These are phyloP conservation scores for Dipteronia dyeriana DNA, from an alignment of 345 rosid species.

Conservation along the genomic window DNA sequence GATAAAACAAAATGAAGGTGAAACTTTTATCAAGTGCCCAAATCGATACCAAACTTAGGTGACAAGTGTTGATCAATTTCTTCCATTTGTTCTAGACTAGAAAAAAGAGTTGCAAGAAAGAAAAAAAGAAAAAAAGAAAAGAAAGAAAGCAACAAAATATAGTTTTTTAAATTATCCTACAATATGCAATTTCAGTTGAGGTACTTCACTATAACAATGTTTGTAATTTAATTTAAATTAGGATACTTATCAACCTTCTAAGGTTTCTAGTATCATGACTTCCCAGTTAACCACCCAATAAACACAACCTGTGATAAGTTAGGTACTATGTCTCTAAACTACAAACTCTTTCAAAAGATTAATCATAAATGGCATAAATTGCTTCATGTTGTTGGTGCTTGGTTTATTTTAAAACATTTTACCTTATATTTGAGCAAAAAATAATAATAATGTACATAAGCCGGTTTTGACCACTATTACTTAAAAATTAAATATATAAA, in stretches of 20 bases:
- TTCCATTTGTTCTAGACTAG: neutral
- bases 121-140: constrained; percentile 1
- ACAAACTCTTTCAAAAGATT: neutral
- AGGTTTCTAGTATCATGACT: neutral
- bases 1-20: neutral
- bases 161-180: neutral
- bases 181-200: neutral
- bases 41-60: neutral
- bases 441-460: neutral
- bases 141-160: neutral
- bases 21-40: neutral
- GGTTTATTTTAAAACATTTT: neutral
- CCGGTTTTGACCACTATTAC: neutral
- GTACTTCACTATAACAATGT: neutral
- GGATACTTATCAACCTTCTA: neutral
- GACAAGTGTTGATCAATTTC: neutral
- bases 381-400: neutral
- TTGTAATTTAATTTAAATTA: neutral
- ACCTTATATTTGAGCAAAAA: neutral
- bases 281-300: too few species aligned
- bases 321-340: neutral
- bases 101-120: neutral
- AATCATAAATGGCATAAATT: neutral
- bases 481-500: neutral
- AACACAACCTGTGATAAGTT: neutral